Conservation (phyloP, 1,139 yeast species). For the Taphrina wiesneri region DNA sequence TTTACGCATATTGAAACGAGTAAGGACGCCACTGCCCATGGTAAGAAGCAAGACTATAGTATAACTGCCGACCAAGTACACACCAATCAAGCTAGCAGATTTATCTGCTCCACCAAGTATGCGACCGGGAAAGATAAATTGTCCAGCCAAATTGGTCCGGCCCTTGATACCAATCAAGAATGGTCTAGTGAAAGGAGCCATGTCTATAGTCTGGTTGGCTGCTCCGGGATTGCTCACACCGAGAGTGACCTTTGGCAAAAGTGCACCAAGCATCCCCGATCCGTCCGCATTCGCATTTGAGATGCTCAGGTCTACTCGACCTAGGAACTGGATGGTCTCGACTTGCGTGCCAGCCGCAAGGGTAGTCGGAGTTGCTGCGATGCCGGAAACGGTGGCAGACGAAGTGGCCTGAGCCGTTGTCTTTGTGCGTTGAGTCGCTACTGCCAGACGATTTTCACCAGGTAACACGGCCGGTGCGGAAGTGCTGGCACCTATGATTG, state of each 20-base stretch:
- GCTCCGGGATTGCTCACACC: not conserved
- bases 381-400: slow-evolving; percentile 1
- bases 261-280: not conserved
- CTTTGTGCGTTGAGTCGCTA: not conserved
- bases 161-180: slow-evolving; percentile 9
- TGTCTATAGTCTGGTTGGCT: not conserved
- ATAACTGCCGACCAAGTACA: not conserved
- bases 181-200: not conserved
- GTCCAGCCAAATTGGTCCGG: not conserved
- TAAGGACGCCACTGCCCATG: not conserved
- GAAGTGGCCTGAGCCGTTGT: not conserved
- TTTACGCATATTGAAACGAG: not conserved
- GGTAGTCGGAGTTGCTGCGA: not conserved
- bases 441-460: slow-evolving; percentile 1
- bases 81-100: not conserved
- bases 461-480: slow-evolving; percentile 17
- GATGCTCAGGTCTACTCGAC: not conserved
- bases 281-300: slow-evolving; percentile 11
- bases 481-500: not conserved
- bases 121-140: slow-evolving; percentile 6
- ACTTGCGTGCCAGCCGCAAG: slow-evolving; percentile 1
- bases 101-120: not conserved
- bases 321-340: slow-evolving; percentile 2
- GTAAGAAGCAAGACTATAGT: not conserved
- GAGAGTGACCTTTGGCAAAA: not conserved